Conservation (phyloP, 2,329 filamentous ascomycete species). For the Hypomyces rosellus region DNA sequence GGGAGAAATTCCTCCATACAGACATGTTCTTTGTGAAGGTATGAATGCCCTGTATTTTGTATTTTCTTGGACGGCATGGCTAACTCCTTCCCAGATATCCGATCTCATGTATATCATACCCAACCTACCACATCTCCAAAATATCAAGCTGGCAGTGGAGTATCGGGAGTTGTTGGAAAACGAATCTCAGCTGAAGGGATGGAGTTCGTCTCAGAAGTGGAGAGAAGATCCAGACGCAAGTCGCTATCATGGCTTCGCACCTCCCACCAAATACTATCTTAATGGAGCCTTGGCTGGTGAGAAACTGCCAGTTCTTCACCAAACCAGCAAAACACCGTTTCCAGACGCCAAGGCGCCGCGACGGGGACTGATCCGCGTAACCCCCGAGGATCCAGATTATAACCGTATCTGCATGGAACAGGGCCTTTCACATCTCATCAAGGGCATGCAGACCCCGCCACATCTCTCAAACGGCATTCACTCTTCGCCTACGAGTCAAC, state of each 20-base stretch:
- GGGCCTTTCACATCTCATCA: constrained; percentile 48
- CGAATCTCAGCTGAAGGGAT: constrained; percentile 38
- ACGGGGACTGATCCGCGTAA: constrained; percentile 46
- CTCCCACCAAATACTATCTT: constrained; percentile 52
- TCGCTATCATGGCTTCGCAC: constrained; percentile 48
- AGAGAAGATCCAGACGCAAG: constrained; percentile 50
- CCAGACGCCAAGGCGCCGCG: constrained; percentile 50
- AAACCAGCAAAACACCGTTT: constrained; percentile 48
- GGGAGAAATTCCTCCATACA: constrained; percentile 48
- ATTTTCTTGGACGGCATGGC: neutral
- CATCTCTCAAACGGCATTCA: constrained; percentile 40
- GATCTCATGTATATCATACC: constrained; percentile 56
- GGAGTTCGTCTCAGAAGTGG: constrained; percentile 46
- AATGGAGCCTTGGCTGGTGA: constrained; percentile 50
- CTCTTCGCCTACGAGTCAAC: constrained; percentile 39
- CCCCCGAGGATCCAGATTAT: constrained; percentile 53
- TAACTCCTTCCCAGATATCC: constrained; percentile 40
- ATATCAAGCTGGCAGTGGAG: constrained; percentile 48
- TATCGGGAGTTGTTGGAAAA: constrained; percentile 54
- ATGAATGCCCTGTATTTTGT: constrained; percentile 15
- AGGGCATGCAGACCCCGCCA: constrained; percentile 37
- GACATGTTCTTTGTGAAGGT: constrained; percentile 65
- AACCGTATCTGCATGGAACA: constrained; percentile 49
- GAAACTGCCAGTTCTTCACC: constrained; percentile 39
- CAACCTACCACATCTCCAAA: constrained; percentile 51